Evolutionary conservation across 1,139 yeast genomes (phyloP), one percentile per base, ranked within the genome.

Genomic region (Torulaspora globosa): DNA sequence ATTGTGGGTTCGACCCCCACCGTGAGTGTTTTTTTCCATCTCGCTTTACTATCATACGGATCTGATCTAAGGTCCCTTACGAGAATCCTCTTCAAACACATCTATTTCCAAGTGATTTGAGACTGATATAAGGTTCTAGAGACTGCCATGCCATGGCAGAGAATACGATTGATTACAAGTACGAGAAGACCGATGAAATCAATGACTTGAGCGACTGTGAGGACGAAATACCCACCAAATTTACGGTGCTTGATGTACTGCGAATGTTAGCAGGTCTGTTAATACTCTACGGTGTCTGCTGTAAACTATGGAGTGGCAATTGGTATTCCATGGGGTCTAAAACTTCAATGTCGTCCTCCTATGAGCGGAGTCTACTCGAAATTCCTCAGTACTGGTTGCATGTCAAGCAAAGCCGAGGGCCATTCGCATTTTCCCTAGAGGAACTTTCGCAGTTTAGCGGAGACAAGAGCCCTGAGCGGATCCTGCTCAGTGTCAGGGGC

Each of bases 1-100:
- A 72, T 72, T 73, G 75, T 70, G 77, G 78, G 78, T 73, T 73
- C 78, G 78, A 73, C 75, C 75, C 78, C 77, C 76, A 70, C 72
- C 75, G 70, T 71, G 77, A 73, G 76, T 71, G 75, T 64, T 62
- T 60, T 50, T 51, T 23, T 48, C 59, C 3, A 9, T 7, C 9
- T 21, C 16, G 10, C 8, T 11, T 24, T 2, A 24, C 33, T 9
- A 18, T 8, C 31, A 12, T 8, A 29, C 6, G 32, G 5, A 29
- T 10, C 18, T 29, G 18, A 29, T 5, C 18, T 2, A 3, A 14
- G 6, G 23, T 21, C 23, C 23, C 6, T 6, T 21, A 6, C 5
- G 23, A 21, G 5, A 18, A 8, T 2, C 9, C 23, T 21, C 14
- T 29, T 14, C 10, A 9, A 14, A 29, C 18, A 14, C 10, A 29